phyloP scores from a whole-genome alignment of 495 filamentous ascomycete genomes.

The Hyaloscypha bicolor region DNA sequence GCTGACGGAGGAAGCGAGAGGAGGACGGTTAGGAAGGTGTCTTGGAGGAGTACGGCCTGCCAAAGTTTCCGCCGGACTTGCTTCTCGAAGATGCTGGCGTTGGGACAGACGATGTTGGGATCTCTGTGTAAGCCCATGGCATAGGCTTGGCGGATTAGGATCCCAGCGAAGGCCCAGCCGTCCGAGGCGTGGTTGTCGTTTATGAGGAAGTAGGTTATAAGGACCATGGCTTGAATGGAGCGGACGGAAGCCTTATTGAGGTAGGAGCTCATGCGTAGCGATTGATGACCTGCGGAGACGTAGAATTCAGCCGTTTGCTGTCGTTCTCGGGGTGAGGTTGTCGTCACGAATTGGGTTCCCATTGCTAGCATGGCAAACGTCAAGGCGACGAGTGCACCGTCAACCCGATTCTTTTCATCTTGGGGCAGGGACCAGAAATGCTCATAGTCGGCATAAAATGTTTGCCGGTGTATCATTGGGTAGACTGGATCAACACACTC shows the following conservation, averaged over 20 bases:
- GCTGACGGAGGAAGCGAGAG: slow-evolving; percentile 69
- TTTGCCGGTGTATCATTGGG: slow-evolving; percentile 67
- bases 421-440: slow-evolving; percentile 63
- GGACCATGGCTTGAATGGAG: slow-evolving; percentile 73
- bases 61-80: slow-evolving; percentile 72
- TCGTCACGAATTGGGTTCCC: slow-evolving; percentile 70
- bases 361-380: slow-evolving; percentile 71
- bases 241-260: slow-evolving; percentile 64
- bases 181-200: slow-evolving; percentile 78
- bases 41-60: slow-evolving; percentile 74
- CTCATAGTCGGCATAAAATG: slow-evolving; percentile 71
- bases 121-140: slow-evolving; percentile 77
- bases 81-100: slow-evolving; percentile 62
- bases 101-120: slow-evolving; percentile 65
- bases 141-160: slow-evolving; percentile 70
- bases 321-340: slow-evolving; percentile 54
- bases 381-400: slow-evolving; percentile 64
- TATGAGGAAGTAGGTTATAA: slow-evolving; percentile 75
- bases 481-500: slow-evolving; percentile 75
- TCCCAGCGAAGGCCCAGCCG: slow-evolving; percentile 74
- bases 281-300: slow-evolving; percentile 70
- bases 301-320: slow-evolving; percentile 77
- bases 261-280: slow-evolving; percentile 67
- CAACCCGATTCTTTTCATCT: slow-evolving; percentile 51
- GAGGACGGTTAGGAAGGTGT: slow-evolving; percentile 77